Conservation (phyloP, 2,329 filamentous ascomycete species). For the Hypoxylon rubiginosum region DNA sequence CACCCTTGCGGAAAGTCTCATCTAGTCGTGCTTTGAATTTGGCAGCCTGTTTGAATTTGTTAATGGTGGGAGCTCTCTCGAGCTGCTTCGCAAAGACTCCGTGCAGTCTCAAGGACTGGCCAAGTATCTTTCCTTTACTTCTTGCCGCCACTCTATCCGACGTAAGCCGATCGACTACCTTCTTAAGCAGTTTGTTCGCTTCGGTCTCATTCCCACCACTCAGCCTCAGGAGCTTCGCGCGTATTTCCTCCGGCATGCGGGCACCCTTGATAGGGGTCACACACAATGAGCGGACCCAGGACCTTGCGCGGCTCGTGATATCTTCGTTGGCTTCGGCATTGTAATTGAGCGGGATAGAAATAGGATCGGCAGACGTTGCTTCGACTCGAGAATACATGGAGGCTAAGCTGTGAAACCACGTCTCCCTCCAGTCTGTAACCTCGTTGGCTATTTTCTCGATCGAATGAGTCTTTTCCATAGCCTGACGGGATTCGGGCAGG, state of each 20-base stretch:
- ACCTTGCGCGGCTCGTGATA: slow-evolving; percentile 62
- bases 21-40: slow-evolving; percentile 73
- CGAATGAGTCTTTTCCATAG: slow-evolving; percentile 60
- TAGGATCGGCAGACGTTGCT: slow-evolving; percentile 64
- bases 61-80: slow-evolving; percentile 66
- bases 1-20: slow-evolving; percentile 58
- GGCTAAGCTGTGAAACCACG: slow-evolving; percentile 65
- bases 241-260: slow-evolving; percentile 60
- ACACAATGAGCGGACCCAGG: slow-evolving; percentile 72
- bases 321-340: slow-evolving; percentile 47
- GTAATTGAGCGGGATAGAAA: slow-evolving; percentile 53
- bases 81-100: slow-evolving; percentile 70
- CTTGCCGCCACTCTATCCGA: slow-evolving; percentile 69
- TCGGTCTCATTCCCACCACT: slow-evolving; percentile 55
- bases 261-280: slow-evolving; percentile 59
- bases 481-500: slow-evolving; percentile 62
- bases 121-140: slow-evolving; percentile 70
- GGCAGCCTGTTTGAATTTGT: slow-evolving; percentile 70
- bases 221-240: slow-evolving; percentile 66
- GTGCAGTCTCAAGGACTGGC: slow-evolving; percentile 73
- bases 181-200: slow-evolving; percentile 61
- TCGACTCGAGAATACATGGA: slow-evolving; percentile 71
- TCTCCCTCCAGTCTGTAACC: slow-evolving; percentile 65
- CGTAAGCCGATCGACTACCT: slow-evolving; percentile 64
- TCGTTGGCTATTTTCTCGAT: slow-evolving; percentile 56